Base-by-base conservation (phyloP, 495 filamentous ascomycete species). In the Zalerion maritima region DNA sequence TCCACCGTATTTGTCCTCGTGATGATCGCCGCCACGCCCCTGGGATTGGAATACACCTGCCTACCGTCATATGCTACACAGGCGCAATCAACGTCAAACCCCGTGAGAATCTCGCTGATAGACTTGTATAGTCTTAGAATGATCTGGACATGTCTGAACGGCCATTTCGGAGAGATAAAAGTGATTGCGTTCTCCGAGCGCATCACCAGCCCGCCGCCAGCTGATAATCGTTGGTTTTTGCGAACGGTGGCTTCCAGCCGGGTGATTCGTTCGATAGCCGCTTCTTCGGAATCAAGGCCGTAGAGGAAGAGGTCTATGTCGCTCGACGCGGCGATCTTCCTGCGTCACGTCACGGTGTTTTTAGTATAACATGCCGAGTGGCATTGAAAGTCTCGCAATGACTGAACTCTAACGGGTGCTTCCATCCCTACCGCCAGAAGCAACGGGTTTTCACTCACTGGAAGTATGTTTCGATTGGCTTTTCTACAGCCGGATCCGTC, bases 271-370 rank as follows among this genome's bases (percentile, higher is more conserved):
- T 69, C 64, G 16, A 74, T 47, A 0, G 69, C 34, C 14, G 20
- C 75, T 32, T 72, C 54, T 4, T 55, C 53, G 34, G 74, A 68
- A 14, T 60, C 64, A 35, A 80, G 45, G 0, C 75, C 73, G 30
- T 77, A 72, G 6, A 80, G 42, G 48, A 78, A 80, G 5, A 80
- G 52, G 49, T 80, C 75, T n/a, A 80, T 67, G 51, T 80, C 75
- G 2, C 72, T 76, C 0, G 73, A 69, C 0, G 72, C 71, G 0
- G 75, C 72, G 32, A 76, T 58, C 11, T 58, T 49, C 32, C 34
- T 30, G 15, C n/a, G n/a, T n/a, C n/a, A n/a, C n/a, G n/a, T n/a
- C n/a, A n/a, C n/a, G n/a, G n/a, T n/a, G n/a, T n/a, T n/a, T n/a
- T n/a, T n/a, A n/a, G n/a, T n/a, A n/a, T n/a, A n/a, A n/a, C n/a